Base-by-base conservation (phyloP, 2,329 filamentous ascomycete genomes). In the Catunica adiposa region DNA sequence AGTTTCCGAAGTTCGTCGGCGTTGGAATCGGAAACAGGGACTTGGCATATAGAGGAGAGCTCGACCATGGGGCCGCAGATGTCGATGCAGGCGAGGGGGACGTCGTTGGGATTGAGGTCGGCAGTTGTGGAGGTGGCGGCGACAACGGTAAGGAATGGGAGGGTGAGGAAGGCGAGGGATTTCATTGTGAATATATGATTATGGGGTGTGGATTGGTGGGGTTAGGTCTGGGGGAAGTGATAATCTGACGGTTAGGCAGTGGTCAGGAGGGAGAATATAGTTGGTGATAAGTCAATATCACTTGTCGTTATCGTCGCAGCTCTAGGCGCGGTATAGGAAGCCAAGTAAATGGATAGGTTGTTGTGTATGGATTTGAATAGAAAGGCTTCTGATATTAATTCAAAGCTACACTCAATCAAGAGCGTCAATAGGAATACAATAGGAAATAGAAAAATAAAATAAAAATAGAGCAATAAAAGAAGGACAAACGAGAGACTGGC, bases 51-150 rank as follows among this genome's bases (percentile, higher is more conserved):
- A 8, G 62, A 62, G 31, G 67, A 67, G n/a, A 71, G 61, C 61
- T 71, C 69, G 56, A 71, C 68, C 51, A 71, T 66, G 53, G 69
- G 69, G 3, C 69, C 69, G 62, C 69, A 71, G 53, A 71, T 70
- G 40, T 66, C 66, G 37, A 68, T 68, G 57, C 69, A 71, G 54
- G 64, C 62, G 22, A 70, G 57, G 31, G 69, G 69, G 15, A 71
- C 66, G 25, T 69, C 66, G 22, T 67, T 62, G 11, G 65, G 62
- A 17, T 63, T 64, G 37, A 71, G 61, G 29, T 63, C 63, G 34
- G 56, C 46, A 20, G 67, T 65, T 25, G 64, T 64, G 7, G 60
- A 54, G 38, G 62, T 62, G 51, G 65, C 48, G 20, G 62, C 59
- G 25, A 61, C 61, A 46, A 65, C 46, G n/a, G 62, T 59, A 40